Evolutionary conservation across 2,329 filamentous ascomycete genomes (phyloP).

Genomic region (Zarea fungicola): DNA sequence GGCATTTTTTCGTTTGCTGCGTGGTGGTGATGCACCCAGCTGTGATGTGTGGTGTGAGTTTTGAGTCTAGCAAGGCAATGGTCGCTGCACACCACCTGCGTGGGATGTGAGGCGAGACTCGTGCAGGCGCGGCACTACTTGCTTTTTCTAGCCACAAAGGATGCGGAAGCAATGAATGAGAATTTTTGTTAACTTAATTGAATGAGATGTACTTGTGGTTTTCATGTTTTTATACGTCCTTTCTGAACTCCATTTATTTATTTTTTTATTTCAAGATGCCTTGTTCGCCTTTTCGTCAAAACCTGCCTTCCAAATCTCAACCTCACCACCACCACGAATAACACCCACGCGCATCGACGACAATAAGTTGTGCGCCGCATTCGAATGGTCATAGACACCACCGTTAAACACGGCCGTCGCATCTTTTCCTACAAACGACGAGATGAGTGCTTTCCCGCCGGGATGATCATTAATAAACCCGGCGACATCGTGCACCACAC

Average conservation of each 20-base stretch:
- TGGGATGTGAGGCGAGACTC: no score
- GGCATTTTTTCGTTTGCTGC: background rate
- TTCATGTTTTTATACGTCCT: no score
- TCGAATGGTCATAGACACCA: constrained; percentile 76
- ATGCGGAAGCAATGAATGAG: no score
- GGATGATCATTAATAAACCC: constrained; percentile 76
- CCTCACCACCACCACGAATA: constrained; percentile 71
- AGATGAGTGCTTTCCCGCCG: constrained; percentile 73
- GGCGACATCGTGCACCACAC: constrained; percentile 74
- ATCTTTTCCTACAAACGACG: constrained; percentile 69
- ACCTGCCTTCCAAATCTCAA: constrained; percentile 70
- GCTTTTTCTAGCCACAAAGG: no score
- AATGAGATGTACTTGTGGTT: no score
- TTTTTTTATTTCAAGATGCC: no score
- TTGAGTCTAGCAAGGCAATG: no score
- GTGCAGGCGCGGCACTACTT: no score
- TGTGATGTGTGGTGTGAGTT: no score
- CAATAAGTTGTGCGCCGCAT: constrained; percentile 74
- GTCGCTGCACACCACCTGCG: no score
- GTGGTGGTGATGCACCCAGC: background rate
- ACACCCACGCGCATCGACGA: constrained; percentile 77
- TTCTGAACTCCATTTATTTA: background rate
- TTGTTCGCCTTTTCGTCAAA: background rate
- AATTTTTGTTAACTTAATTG: no score
- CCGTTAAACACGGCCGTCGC: constrained; percentile 80